These are phyloP conservation scores for Chalaropsis thielavioides DNA, from an alignment of 2,329 filamentous ascomycete species.

Conservation along the genomic window DNA sequence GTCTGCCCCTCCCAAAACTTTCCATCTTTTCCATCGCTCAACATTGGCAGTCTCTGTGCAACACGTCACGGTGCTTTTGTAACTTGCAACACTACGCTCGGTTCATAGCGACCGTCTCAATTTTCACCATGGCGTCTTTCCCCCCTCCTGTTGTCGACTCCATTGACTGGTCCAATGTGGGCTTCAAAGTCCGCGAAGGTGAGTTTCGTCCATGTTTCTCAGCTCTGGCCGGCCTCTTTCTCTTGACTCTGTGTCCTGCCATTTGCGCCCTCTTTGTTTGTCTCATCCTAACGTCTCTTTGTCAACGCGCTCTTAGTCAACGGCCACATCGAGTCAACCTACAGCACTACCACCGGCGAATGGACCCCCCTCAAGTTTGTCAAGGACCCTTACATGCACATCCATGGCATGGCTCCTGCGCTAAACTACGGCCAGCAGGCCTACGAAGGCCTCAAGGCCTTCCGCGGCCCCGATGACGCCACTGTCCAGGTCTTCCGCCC, in stretches of 20 bases:
- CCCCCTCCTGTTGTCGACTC: conserved; percentile 65
- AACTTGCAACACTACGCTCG: no score
- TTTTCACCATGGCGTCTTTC: conserved; percentile 33
- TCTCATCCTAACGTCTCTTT: background rate
- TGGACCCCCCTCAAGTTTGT: conserved; percentile 74
- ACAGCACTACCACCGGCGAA: conserved; percentile 55
- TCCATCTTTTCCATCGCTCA: background rate
- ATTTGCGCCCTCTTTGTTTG: background rate
- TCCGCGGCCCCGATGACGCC: conserved; percentile 57
- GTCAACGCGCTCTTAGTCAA: conserved; percentile 47
- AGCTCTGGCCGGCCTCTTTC: background rate
- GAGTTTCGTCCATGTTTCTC: conserved; percentile 21
- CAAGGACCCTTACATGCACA: conserved; percentile 64
- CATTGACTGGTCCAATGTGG: conserved; percentile 88
- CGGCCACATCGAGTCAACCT: conserved; percentile 82
- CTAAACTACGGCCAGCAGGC: conserved; percentile 97
- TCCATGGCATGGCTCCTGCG: conserved; percentile 89
- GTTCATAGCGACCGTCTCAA: background rate
- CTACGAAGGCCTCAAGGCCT: conserved; percentile 97
- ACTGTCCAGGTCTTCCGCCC: conserved; percentile 79
- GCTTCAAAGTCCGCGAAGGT: conserved; percentile 87
- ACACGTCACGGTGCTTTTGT: no score
- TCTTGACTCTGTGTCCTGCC: background rate
- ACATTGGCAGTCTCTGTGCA: no score
- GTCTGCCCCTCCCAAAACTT: background rate